These are phyloP conservation scores for Metarhizium anisopliae DNA, from an alignment of 2,329 filamentous ascomycete species.

Conservation along the genomic window DNA sequence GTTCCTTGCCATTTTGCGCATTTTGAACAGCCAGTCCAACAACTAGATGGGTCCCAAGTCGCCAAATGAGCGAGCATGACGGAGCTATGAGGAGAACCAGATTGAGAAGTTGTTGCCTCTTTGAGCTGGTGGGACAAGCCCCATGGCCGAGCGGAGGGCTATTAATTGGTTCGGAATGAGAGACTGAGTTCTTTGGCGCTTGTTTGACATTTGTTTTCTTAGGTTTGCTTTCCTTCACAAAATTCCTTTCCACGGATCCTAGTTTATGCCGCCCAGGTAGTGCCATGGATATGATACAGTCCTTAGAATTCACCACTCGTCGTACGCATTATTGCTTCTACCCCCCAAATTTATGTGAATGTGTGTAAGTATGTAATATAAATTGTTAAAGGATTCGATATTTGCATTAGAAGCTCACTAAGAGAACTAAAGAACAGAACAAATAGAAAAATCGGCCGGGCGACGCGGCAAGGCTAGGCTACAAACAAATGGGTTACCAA, in stretches of 20 bases:
- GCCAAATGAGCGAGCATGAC: background rate
- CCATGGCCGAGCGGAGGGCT: background rate
- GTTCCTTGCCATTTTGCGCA: conserved; percentile 90
- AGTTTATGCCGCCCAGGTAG: too few relatives aligned
- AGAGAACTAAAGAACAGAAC: conserved; percentile 38
- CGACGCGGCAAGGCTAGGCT: conserved; percentile 14
- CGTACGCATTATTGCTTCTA: too few relatives aligned
- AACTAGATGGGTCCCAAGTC: conserved; percentile 47
- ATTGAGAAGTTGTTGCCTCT: background rate
- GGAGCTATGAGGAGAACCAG: background rate
- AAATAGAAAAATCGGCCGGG: conserved; percentile 27
- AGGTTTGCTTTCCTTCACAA: too few relatives aligned
- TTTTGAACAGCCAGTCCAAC: conserved; percentile 91
- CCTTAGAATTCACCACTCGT: too few relatives aligned
- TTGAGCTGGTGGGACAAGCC: background rate
- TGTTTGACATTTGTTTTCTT: background rate
- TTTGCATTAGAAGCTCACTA: conserved; percentile 57
- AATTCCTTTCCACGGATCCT: background rate
- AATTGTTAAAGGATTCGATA: conserved; percentile 36
- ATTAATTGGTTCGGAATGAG: background rate
- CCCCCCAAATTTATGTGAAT: too few relatives aligned
- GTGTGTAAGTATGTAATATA: too few relatives aligned
- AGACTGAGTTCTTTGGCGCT: background rate
- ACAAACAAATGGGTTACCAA: conserved; percentile 20
- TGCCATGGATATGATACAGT: too few relatives aligned